Evolutionary conservation across 257 asterid genomes (phyloP).

Genomic region (Leonotis leonurus): DNA sequence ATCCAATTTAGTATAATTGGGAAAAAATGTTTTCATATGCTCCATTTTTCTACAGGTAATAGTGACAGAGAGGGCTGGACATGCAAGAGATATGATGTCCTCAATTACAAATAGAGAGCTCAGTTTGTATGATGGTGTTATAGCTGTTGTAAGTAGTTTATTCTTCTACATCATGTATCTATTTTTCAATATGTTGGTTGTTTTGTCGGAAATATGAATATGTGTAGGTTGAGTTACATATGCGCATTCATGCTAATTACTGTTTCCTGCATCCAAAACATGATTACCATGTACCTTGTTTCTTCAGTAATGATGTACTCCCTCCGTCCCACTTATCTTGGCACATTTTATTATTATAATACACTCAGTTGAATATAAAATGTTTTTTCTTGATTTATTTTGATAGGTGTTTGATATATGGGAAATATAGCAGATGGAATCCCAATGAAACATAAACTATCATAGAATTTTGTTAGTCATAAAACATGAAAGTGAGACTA

Average conservation of each 20-base stretch:
- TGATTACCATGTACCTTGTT: not conserved
- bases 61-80: slow-evolving; percentile 85
- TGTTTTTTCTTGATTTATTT: too few species aligned
- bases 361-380: too few species aligned
- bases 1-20: slow-evolving; percentile 5
- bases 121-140: slow-evolving; percentile 66
- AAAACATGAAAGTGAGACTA: not conserved
- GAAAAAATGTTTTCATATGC: not conserved
- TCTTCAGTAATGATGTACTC: too few species aligned
- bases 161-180: too few species aligned
- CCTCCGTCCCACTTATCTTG: too few species aligned
- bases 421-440: not conserved
- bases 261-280: not conserved
- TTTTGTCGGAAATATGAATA: too few species aligned
- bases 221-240: too few species aligned
- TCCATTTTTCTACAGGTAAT: slow-evolving; percentile 48
- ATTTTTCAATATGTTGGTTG: not conserved
- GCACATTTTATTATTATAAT: too few species aligned
- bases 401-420: not conserved
- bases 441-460: not conserved
- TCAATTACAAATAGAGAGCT: slow-evolving; percentile 65
- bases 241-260: not conserved
- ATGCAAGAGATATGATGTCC: slow-evolving; percentile 74
- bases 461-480: not conserved
- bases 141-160: slow-evolving; percentile 76